A percentile compares a stretch with the other conserved stretches of the same genome.
phyloP scores from a whole-genome alignment of 257 asterid genomes.

The Nicotiana tabacum region DNA sequence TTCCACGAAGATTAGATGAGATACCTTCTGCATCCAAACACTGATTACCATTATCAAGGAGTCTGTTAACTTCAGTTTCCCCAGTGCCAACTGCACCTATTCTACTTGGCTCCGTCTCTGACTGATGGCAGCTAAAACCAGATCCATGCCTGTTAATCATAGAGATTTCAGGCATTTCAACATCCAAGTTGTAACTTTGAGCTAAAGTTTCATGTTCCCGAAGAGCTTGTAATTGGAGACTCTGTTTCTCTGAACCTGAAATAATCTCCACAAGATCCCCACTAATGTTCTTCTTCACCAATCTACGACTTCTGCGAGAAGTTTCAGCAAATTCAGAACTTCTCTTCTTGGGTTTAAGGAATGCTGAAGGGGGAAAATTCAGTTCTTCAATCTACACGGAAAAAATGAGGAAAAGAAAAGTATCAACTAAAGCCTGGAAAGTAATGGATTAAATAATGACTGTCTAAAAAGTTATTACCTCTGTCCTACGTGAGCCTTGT shows the following conservation, averaged over 20 bases:
- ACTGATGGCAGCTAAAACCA: constrained; percentile 10
- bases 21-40: constrained; percentile 13
- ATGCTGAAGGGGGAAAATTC: constrained; percentile 4
- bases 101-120: constrained; percentile 16
- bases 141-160: constrained; percentile 22
- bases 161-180: constrained; percentile 25
- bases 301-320: constrained; percentile 39
- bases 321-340: constrained; percentile 8
- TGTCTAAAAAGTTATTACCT: constrained; percentile 30
- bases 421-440: not conserved
- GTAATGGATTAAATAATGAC: not conserved
- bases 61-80: constrained; percentile 27
- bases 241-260: constrained; percentile 32
- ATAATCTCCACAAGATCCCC: constrained; percentile 26
- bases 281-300: constrained; percentile 44
- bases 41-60: constrained; percentile 18
- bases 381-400: constrained; percentile 28
- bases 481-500: constrained; percentile 15
- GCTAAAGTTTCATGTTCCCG: constrained; percentile 16
- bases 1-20: constrained; percentile 16
- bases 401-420: not conserved
- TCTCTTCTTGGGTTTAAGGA: constrained; percentile 10
- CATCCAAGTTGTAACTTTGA: constrained; percentile 25
- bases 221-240: constrained; percentile 9
- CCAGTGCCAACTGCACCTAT: constrained; percentile 22